These are phyloP conservation scores for Sequoiadendron giganteum DNA, from an alignment of 75 land plant genomes.

Conservation along the genomic window DNA sequence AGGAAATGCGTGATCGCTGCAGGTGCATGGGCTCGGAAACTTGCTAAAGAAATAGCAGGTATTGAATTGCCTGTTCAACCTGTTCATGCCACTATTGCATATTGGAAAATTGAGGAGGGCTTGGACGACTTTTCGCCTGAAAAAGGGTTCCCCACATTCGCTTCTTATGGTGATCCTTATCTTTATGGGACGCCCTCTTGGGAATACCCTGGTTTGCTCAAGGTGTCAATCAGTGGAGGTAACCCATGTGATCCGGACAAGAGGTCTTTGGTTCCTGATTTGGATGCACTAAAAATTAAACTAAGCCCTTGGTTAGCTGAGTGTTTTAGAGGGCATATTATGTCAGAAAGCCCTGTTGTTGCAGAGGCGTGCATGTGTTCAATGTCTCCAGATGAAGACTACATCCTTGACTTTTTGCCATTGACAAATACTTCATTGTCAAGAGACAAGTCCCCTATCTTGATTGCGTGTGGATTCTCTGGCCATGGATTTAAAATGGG, in stretches of 20 bases:
- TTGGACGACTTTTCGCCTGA: conserved; percentile 28
- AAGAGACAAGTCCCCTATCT: conserved; percentile 47
- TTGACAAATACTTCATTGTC: neutral
- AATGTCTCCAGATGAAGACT: conserved; percentile 94
- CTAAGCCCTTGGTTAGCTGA: conserved; percentile 59
- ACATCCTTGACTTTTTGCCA: conserved; percentile 78
- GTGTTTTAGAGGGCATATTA: conserved; percentile 51
- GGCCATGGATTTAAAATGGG: conserved; percentile 99
- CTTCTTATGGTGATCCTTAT: conserved; percentile 60
- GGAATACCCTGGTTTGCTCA: conserved; percentile 86
- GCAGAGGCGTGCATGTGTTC: conserved; percentile 84
- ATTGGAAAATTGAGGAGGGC: conserved; percentile 72
- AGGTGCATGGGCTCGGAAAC: conserved; percentile 76
- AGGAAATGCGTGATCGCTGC: conserved; percentile 71
- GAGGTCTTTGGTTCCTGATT: conserved; percentile 39
- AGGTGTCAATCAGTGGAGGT: conserved; percentile 67
- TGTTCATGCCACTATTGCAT: conserved; percentile 60
- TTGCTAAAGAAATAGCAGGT: conserved; percentile 50
- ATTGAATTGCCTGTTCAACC: conserved; percentile 67
- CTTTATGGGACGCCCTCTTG: conserved; percentile 84
- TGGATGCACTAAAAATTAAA: conserved; percentile 12
- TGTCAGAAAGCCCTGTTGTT: conserved; percentile 50
- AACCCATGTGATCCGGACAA: conserved; percentile 68
- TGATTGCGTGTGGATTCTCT: conserved; percentile 81
- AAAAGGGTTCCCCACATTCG: conserved; percentile 70